These are phyloP conservation scores for Diphasiastrum complanatum DNA, from an alignment of 83 land plant genomes.

Conservation along the genomic window DNA sequence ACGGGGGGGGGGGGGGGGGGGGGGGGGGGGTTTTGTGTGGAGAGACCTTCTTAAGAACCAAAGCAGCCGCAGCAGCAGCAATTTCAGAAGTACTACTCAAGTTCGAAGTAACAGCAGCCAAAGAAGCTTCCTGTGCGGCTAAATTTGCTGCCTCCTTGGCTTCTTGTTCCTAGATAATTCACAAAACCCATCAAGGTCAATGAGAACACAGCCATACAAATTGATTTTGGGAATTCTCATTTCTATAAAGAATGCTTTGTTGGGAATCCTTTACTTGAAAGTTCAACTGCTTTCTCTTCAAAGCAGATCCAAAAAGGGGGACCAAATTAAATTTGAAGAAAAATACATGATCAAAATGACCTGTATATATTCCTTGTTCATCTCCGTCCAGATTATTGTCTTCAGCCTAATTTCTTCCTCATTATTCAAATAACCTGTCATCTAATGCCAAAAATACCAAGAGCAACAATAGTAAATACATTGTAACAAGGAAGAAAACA, in stretches of 20 bases:
- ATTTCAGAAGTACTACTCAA: constrained; percentile 23
- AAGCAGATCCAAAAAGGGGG: background rate
- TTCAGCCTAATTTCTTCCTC: constrained; percentile 73
- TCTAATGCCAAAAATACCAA: background rate
- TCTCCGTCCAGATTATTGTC: constrained; percentile 87
- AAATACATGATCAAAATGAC: constrained; percentile 24
- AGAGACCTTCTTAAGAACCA: constrained; percentile 43
- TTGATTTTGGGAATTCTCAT: background rate
- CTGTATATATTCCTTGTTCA: constrained; percentile 90
- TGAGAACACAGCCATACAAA: constrained; percentile 8
- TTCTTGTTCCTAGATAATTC: constrained; percentile 70
- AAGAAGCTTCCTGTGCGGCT: constrained; percentile 21
- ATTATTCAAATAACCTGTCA: constrained; percentile 56
- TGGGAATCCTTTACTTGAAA: background rate
- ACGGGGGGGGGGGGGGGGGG: too few relatives aligned
- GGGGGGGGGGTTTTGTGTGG: too few relatives aligned
- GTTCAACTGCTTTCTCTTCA: background rate
- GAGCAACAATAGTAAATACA: too few relatives aligned
- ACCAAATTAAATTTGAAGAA: background rate
- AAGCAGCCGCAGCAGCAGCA: constrained; percentile 29
- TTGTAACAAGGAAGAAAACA: background rate
- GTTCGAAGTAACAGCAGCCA: constrained; percentile 64
- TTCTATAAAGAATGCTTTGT: background rate
- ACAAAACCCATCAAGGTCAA: background rate
- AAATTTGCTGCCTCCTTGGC: constrained; percentile 56